phyloP scores from a whole-genome alignment of 768 basidiomycete species.

The Lentinula sp. region DNA sequence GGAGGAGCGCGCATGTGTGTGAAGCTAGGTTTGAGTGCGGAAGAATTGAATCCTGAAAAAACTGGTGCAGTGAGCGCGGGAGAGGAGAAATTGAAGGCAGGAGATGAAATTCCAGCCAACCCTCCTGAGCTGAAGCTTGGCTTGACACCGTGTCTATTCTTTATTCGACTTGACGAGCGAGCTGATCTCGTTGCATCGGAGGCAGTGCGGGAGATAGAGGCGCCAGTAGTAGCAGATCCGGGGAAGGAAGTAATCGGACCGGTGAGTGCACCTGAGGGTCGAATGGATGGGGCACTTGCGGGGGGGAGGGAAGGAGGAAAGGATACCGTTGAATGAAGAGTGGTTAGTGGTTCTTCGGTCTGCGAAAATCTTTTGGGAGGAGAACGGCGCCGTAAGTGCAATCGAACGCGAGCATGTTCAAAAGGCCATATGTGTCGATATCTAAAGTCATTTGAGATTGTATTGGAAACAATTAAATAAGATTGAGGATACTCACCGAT shows the following conservation, averaged over 20 bases:
- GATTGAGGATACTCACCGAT: slow-evolving; percentile 46
- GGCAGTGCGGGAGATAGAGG: neutral
- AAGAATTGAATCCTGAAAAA: neutral
- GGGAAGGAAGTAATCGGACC: neutral
- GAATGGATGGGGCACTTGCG: neutral
- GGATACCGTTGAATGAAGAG: neutral
- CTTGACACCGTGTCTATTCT: neutral
- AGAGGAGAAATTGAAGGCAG: neutral
- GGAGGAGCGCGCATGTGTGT: neutral
- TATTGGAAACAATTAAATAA: neutral
- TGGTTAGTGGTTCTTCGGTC: neutral
- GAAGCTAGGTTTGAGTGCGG: neutral
- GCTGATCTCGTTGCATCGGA: neutral
- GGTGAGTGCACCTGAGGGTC: slow-evolving; percentile 4
- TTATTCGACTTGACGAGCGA: neutral
- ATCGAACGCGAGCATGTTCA: slow-evolving; percentile 85
- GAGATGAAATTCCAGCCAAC: neutral
- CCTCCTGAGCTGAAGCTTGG: neutral
- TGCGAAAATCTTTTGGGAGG: neutral
- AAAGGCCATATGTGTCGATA: slow-evolving; percentile 98
- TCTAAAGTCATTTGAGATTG: slow-evolving; percentile 17
- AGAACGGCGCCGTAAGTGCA: slow-evolving; percentile 28
- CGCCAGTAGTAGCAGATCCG: neutral
- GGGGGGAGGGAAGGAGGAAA: neutral
- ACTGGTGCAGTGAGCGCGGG: neutral